These are phyloP conservation scores for Wilcoxina mikolae DNA, from an alignment of 495 filamentous ascomycete species.

Conservation along the genomic window DNA sequence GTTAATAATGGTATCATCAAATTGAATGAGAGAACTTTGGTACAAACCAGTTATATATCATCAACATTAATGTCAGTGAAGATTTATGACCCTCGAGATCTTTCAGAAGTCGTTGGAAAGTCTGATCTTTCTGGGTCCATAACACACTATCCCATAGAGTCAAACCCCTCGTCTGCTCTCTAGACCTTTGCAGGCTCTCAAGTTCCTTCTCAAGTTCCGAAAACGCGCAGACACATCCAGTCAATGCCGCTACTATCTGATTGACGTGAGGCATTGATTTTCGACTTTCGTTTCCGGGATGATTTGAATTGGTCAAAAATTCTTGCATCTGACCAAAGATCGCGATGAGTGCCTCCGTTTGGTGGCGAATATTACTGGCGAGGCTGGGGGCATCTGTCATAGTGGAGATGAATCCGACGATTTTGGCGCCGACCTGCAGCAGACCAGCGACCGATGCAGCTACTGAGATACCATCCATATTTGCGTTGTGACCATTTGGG, in stretches of 20 bases:
- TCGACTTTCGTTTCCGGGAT: background rate
- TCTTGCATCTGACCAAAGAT: background rate
- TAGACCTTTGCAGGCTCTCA: background rate
- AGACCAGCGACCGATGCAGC: slow-evolving; percentile 7
- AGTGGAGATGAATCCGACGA: background rate
- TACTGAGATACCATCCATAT: slow-evolving; percentile 11
- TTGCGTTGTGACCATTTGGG: background rate
- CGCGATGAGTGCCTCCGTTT: background rate
- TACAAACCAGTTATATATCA: background rate
- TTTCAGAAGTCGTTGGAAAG: background rate
- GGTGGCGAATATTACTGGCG: background rate
- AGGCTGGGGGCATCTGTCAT: background rate
- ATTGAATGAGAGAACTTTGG: background rate
- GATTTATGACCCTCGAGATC: background rate
- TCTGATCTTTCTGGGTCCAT: background rate
- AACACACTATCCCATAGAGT: background rate
- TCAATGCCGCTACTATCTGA: background rate
- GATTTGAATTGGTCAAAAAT: background rate
- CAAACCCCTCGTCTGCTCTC: background rate
- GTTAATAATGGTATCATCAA: background rate
- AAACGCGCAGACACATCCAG: slow-evolving; percentile 9
- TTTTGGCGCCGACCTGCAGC: background rate
- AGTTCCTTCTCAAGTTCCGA: slow-evolving; percentile 4
- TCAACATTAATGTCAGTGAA: background rate
- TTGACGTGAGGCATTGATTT: slow-evolving; percentile 7